Percentiles rank a stretch among this genome's conserved stretches.
Evolutionary conservation across 495 filamentous ascomycete genomes (phyloP).

Genomic region (Penicillium lividum): DNA sequence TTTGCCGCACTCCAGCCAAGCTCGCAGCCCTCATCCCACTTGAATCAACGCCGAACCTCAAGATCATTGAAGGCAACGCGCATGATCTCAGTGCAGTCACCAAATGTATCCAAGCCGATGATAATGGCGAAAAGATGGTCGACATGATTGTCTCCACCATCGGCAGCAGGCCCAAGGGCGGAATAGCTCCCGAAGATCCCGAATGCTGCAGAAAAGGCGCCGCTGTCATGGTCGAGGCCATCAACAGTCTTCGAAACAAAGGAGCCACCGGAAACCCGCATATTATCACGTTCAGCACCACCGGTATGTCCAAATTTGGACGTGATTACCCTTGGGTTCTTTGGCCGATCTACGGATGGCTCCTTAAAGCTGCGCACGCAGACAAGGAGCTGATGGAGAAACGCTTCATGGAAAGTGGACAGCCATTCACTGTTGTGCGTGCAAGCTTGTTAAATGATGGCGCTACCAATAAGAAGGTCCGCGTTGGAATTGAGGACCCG

Average conservation of each 20-base stretch:
- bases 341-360: constrained; percentile 39
- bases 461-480: constrained; percentile 31
- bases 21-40: constrained; percentile 48
- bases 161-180: constrained; percentile 26
- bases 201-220: constrained; percentile 57
- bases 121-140: constrained; percentile 19
- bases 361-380: constrained; percentile 51
- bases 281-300: constrained; percentile 54
- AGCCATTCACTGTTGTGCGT: constrained; percentile 46
- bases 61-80: constrained; percentile 53
- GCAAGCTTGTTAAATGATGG: constrained; percentile 40
- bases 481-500: constrained; percentile 44
- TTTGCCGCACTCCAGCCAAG: constrained; percentile 63
- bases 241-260: constrained; percentile 30
- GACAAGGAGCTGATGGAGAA: constrained; percentile 66
- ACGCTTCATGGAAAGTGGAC: constrained; percentile 33
- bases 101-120: constrained; percentile 30
- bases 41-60: constrained; percentile 41
- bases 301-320: constrained; percentile 47
- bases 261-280: constrained; percentile 33
- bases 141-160: constrained; percentile 37
- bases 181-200: constrained; percentile 51
- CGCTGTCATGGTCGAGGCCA: constrained; percentile 43
- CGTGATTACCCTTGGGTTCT: constrained; percentile 56
- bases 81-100: constrained; percentile 45